Percentiles rank a stretch among this genome's conserved stretches.
Conservation (phyloP, 176 grass and related monocot species). For the Pontederia paniculata region DNA sequence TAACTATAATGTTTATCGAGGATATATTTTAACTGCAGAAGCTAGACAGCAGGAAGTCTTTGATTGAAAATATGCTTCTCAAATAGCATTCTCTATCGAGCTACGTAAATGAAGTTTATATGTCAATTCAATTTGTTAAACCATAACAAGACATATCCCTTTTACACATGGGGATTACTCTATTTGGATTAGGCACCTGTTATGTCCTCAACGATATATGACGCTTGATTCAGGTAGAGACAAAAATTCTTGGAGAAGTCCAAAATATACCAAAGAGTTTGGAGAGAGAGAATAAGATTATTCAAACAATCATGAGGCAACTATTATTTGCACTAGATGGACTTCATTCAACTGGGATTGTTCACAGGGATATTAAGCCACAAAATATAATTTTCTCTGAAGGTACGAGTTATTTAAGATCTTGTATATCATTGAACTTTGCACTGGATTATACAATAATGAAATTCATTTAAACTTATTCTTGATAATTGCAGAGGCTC, state of each 20-base stretch:
- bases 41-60: no score
- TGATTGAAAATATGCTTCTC: no score
- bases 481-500: constrained; percentile 28
- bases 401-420: constrained; percentile 33
- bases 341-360: constrained; percentile 93
- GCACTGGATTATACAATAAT: not conserved
- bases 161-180: no score
- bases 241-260: constrained; percentile 83
- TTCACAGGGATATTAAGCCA: constrained; percentile 97
- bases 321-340: constrained; percentile 92
- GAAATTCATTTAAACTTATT: constrained; percentile 4
- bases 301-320: constrained; percentile 94
- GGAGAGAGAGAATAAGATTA: constrained; percentile 83
- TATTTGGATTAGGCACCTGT: not conserved
- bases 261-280: constrained; percentile 78
- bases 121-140: no score
- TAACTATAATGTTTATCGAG: no score
- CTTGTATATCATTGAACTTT: not conserved
- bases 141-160: no score
- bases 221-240: constrained; percentile 58
- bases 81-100: no score
- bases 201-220: constrained; percentile 1
- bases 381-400: constrained; percentile 99
- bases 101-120: no score
- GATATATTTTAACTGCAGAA: no score